Conservation (phyloP, 768 basidiomycete species). For the Amanita pseudoporphyria region DNA sequence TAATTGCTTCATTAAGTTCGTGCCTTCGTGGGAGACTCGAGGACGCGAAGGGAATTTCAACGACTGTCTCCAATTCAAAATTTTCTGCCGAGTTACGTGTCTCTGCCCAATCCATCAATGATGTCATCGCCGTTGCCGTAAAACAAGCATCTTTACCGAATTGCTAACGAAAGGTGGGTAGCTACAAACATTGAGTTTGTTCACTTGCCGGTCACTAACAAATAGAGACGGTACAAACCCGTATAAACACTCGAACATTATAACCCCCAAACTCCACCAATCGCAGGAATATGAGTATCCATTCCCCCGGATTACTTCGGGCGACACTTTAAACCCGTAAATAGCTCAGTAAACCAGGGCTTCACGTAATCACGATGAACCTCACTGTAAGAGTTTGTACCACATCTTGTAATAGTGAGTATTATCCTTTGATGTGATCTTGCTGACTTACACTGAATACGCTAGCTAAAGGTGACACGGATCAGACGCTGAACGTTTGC, state of each 20-base stretch:
- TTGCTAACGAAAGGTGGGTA: constrained; percentile 96
- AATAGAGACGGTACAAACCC: constrained; percentile 43
- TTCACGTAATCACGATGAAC: constrained; percentile 16
- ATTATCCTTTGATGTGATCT: constrained; percentile 7
- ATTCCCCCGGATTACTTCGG: constrained; percentile 83
- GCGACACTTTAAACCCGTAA: constrained; percentile 56
- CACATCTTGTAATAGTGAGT: constrained; percentile 45
- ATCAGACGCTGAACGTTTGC: constrained; percentile 14
- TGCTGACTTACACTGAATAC: constrained; percentile 69
- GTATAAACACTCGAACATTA: constrained; percentile 93
- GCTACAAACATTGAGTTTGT: constrained; percentile 27
- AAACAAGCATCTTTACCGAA: constrained; percentile 39
- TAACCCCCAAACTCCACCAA: constrained; percentile 98
- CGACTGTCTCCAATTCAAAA: constrained; percentile 88
- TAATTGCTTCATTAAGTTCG: constrained; percentile 79
- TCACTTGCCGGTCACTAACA: constrained; percentile 8
- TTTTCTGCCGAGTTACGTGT: constrained; percentile 94
- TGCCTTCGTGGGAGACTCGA: constrained; percentile 76
- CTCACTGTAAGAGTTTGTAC: constrained; percentile 82
- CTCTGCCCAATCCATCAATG: constrained; percentile 36
- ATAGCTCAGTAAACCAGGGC: constrained; percentile 10
- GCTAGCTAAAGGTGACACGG: constrained; percentile 45
- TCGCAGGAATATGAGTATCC: constrained; percentile 94
- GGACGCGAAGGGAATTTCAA: constrained; percentile 82
- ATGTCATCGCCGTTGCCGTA: constrained; percentile 1